These are phyloP conservation scores for Wallacemonas sp. DNA, from an alignment of 208 protist species.

Conservation along the genomic window DNA sequence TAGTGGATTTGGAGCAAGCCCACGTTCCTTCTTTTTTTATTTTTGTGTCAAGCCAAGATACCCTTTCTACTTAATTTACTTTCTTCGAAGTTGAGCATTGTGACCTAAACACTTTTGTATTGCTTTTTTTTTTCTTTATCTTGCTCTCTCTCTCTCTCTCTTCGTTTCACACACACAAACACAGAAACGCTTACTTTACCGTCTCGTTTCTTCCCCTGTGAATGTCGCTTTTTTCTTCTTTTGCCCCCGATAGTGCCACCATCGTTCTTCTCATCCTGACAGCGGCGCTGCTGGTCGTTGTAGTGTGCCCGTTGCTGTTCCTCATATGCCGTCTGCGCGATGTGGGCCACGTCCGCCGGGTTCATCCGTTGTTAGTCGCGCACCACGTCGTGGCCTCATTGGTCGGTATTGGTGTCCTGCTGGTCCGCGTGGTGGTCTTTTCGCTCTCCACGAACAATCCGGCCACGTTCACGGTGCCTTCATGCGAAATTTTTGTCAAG, in stretches of 20 bases:
- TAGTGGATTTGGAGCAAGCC: too few species aligned
- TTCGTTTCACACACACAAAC: too few species aligned
- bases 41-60: too few species aligned
- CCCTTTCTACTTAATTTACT: too few species aligned
- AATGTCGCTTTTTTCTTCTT: not conserved
- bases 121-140: constrained; percentile 8
- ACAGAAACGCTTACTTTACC: too few species aligned
- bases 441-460: not conserved
- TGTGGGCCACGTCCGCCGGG: constrained; percentile 23
- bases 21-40: too few species aligned
- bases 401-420: constrained; percentile 21
- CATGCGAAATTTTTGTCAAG: not conserved
- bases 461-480: not conserved
- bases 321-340: constrained; percentile 23
- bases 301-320: constrained; percentile 13
- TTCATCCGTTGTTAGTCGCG: constrained; percentile 4
- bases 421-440: constrained; percentile 18
- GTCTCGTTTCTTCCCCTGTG: not conserved
- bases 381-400: constrained; percentile 22
- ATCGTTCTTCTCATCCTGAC: not conserved
- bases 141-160: not conserved
- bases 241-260: not conserved
- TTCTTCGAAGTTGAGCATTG: too few species aligned
- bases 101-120: too few species aligned
- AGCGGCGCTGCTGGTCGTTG: not conserved